Base-by-base conservation (phyloP, 768 basidiomycete genomes). In the Russula foetens region DNA sequence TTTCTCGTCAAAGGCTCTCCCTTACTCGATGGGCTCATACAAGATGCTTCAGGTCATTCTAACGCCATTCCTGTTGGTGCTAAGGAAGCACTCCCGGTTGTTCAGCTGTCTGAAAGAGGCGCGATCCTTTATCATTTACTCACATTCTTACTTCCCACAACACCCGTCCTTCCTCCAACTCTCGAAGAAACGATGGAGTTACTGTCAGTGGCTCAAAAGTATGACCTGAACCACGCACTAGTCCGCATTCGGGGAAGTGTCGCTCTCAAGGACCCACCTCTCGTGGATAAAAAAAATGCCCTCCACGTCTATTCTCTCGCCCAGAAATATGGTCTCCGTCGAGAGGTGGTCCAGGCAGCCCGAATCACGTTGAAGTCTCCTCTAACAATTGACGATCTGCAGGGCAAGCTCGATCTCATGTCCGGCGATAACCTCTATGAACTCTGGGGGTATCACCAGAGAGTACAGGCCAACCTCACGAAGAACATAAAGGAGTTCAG, bases 371-470 rank as follows among this genome's bases (percentile, higher is more conserved):
- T 60, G 31, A 45, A 23, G 15, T 53, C 14, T 17, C 2, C 11
- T n/a, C 11, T 61, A 19, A 56, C 54, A 4, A 45, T 61, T 19
- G 53, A 61, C 33, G 19, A 31, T 23, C 3, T 61, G 23, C 31
- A 50, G 23, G 48, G 14, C 47, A 51, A 56, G 26, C 33, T 61
- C 2, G 33, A 56, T 28, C 9, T 31, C n/a, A 26, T 50, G 33
- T 48, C 54, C 12, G 53, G 48, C 6, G 48, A 26, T 4, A n/a
- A 39, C 54, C 52, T 60, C 1, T 29, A 48, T 43, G 39, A 60
- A 23, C 59, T 60, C 7, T 54, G 59, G 59, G 8, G 9, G 15
- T 60, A 54, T 33, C 53, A 60, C 23, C 44, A 12, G n/a, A 41
- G 46, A 6, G 54, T 61, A 1, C 39, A 35, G 24, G 7, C 0